Conservation (phyloP, 164 flowering plant genomes). For the Stephania cephalantha region DNA sequence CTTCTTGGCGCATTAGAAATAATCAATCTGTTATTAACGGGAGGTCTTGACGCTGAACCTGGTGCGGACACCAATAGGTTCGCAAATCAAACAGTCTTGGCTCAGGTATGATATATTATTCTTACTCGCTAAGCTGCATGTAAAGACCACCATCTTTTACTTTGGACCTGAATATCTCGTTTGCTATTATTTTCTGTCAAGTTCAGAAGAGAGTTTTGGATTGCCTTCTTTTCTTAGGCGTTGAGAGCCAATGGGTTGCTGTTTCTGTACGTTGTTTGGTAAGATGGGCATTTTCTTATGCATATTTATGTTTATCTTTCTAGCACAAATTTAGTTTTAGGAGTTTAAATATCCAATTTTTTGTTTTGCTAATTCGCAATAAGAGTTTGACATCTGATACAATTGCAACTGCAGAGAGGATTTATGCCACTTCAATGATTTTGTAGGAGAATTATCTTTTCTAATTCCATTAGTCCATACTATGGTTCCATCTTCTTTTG, state of each 20-base stretch:
- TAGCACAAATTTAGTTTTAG: background rate
- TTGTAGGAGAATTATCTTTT: background rate
- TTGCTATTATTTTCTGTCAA: slow-evolving; percentile 12
- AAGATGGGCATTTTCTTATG: slow-evolving; percentile 20
- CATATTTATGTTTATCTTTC: background rate
- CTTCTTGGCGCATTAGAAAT: slow-evolving; percentile 83
- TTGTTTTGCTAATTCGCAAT: background rate
- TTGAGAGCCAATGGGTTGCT: slow-evolving; percentile 98
- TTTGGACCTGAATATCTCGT: slow-evolving; percentile 1
- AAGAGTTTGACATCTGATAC: background rate
- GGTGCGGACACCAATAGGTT: slow-evolving; percentile 54
- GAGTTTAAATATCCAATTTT: background rate
- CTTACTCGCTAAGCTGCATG: background rate
- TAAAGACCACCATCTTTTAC: background rate
- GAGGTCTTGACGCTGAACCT: slow-evolving; percentile 53
- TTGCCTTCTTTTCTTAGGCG: slow-evolving; percentile 78
- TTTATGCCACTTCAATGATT: background rate
- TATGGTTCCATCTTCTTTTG: background rate
- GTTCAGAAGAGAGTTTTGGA: slow-evolving; percentile 73
- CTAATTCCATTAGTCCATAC: background rate
- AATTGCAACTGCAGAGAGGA: background rate
- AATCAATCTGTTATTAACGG: slow-evolving; percentile 54
- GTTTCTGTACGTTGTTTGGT: slow-evolving; percentile 84
- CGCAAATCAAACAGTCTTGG: slow-evolving; percentile 71
- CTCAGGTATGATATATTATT: slow-evolving; percentile 56